Base-by-base conservation (phyloP, 2,329 filamentous ascomycete species). In the Pseudogymnoascus sp. region DNA sequence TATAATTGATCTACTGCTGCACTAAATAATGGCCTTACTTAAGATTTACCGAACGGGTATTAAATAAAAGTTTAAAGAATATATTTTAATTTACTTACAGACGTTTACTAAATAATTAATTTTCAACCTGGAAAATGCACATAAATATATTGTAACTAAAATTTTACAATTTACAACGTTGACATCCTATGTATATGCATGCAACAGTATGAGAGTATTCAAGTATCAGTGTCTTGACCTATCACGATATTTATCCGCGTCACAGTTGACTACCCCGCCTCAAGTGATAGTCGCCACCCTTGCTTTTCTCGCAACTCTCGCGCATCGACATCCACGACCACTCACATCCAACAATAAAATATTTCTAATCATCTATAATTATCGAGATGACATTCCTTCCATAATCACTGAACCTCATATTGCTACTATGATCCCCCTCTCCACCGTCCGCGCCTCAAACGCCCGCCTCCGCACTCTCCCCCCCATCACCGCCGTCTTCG, bases 361-460 rank as follows among this genome's bases (percentile, higher is more conserved):
- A 50, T 4, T n/a, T n/a, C 21, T 4, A 50, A 50, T 50, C 44
- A 2, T 25, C 23, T 25, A 14, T 28, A 8, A 3, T n/a, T 2
- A 8, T 6, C 5, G 7, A 6, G 21, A n/a, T 28, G 21, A 4
- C 8, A n/a, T 50, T 23, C 23, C 14, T 7, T 50, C 12, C 8
- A 50, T 28, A 50, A 28, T 8, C 23, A 25, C 3, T 6, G 7
- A 25, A n/a, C 5, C 5, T 16, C 1, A 10, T 10, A 28, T 12
- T 18, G 4, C 21, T 2, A 25, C 25, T 34, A 66, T 64, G 64
- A 61, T 64, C 18, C 60, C 64, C 1, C 37, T 63, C 11, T 21
- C 64, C 62, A 38, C 34, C 10, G 36, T 66, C 4, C 60, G 34
- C 5, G n/a, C 60, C 11, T 66, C 64, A 31, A 66, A 66, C 42